Evolutionary conservation across 352 stramenopile genomes (phyloP).

Genomic region (Thalassiosira pacifica): DNA sequence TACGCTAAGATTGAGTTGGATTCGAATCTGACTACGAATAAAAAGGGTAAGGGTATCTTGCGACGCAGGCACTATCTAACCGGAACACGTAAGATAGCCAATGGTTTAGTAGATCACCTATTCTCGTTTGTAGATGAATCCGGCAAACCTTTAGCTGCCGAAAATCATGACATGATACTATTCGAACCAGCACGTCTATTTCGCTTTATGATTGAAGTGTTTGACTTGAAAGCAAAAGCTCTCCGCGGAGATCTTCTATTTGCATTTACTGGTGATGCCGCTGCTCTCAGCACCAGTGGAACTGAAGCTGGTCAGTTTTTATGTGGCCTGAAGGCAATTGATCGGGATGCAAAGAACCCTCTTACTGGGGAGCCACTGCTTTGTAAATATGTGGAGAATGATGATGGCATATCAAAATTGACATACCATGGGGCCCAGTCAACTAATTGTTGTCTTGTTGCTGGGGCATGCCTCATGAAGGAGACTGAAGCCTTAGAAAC

Average conservation of each 20-base stretch:
- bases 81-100: background rate
- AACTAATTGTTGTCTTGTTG: background rate
- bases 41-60: background rate
- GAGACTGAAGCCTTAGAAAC: background rate
- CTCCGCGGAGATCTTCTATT: background rate
- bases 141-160: background rate
- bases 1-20: background rate
- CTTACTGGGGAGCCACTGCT: background rate
- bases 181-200: background rate
- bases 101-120: background rate
- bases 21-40: background rate
- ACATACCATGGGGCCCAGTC: background rate
- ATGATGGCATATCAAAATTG: background rate
- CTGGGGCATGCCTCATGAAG: background rate
- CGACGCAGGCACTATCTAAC: background rate
- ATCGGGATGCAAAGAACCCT: background rate
- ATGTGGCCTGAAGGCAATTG: background rate
- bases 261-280: background rate
- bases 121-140: background rate
- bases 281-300: too few relatives aligned
- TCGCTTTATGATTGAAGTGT: background rate
- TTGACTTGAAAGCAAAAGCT: conserved; percentile 1
- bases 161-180: background rate
- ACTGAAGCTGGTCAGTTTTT: too few relatives aligned
- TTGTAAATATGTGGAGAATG: background rate